A percentile compares a stretch with the other conserved stretches of the same genome.
Conservation (phyloP, 2,329 filamentous ascomycete species). For the Pleurostoma richardsiae region DNA sequence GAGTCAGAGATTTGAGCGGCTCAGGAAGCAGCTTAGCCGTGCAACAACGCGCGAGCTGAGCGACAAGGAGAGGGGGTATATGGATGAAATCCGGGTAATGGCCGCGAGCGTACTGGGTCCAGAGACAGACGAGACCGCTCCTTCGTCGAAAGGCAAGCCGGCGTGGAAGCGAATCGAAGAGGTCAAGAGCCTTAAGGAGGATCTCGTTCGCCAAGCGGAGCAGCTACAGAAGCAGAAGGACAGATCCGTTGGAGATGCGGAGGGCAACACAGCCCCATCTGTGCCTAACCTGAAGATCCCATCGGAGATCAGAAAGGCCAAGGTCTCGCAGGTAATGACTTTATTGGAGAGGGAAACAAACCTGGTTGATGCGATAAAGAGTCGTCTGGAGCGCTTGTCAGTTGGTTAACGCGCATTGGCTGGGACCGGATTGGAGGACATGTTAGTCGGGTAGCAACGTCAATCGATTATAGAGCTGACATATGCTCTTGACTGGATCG, state of each 20-base stretch:
- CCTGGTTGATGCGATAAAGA: slow-evolving; percentile 61
- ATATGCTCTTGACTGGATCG: slow-evolving; percentile 10
- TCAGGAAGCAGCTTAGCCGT: slow-evolving; percentile 46
- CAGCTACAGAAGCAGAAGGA: slow-evolving; percentile 23
- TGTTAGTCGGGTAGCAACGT: neutral
- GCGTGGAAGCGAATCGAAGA: slow-evolving; percentile 54
- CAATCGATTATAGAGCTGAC: slow-evolving; percentile 10
- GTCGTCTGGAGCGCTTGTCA: slow-evolving; percentile 54
- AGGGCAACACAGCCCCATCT: slow-evolving; percentile 23
- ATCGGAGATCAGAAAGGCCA: slow-evolving; percentile 55
- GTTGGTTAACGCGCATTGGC: slow-evolving; percentile 14
- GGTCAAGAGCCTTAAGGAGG: slow-evolving; percentile 46
- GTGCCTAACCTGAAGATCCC: slow-evolving; percentile 46
- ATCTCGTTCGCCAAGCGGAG: slow-evolving; percentile 46
- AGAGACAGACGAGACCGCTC: slow-evolving; percentile 18
- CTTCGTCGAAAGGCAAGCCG: slow-evolving; percentile 37
- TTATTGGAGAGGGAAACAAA: slow-evolving; percentile 63
- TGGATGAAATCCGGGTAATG: slow-evolving; percentile 32
- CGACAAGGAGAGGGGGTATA: slow-evolving; percentile 54
- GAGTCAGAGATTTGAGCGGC: slow-evolving; percentile 51
- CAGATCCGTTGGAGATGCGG: slow-evolving; percentile 18
- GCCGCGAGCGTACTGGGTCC: slow-evolving; percentile 34
- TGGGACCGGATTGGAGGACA: neutral
- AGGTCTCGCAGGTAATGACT: slow-evolving; percentile 58
- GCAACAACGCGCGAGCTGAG: slow-evolving; percentile 48